Conservation (phyloP, 257 asterid species). For the Fraxinus americana region DNA sequence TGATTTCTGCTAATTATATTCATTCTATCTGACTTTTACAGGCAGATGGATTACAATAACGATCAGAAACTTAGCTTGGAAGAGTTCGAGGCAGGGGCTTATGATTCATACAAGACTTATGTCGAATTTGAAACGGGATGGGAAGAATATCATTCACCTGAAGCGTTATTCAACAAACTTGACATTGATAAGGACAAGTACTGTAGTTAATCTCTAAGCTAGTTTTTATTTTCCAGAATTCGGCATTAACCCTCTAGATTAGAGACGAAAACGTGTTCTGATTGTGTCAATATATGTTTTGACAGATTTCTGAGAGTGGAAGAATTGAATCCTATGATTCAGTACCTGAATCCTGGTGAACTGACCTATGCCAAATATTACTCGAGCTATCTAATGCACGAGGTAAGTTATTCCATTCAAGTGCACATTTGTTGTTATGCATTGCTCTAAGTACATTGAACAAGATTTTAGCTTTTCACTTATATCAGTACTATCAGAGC, state of each 20-base stretch:
- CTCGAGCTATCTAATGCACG: conserved; percentile 28
- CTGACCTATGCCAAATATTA: conserved; percentile 31
- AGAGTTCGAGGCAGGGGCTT: conserved; percentile 37
- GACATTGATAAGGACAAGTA: conserved; percentile 39
- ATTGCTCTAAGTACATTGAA: background rate
- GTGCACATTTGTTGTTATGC: background rate
- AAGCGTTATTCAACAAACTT: conserved; percentile 28
- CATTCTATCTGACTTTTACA: background rate
- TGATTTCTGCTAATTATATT: background rate
- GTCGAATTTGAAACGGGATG: conserved; percentile 26
- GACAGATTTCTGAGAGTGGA: conserved; percentile 37
- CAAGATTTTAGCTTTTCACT: background rate
- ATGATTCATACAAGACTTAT: conserved; percentile 28
- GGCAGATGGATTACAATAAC: conserved; percentile 30
- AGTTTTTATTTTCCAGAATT: background rate
- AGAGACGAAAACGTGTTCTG: background rate
- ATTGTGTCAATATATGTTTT: background rate
- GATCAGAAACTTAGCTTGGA: conserved; percentile 30
- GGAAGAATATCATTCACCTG: conserved; percentile 16
- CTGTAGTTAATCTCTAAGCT: background rate
- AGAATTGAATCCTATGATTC: conserved; percentile 36
- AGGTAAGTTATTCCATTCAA: conserved; percentile 16
- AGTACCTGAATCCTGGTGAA: conserved; percentile 38
- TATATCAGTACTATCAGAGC: background rate
- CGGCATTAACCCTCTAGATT: background rate